Percentiles rank a stretch among this genome's conserved stretches.
Evolutionary conservation across 2,329 filamentous ascomycete genomes (phyloP).

Genomic region (Aspergillus tamarii): DNA sequence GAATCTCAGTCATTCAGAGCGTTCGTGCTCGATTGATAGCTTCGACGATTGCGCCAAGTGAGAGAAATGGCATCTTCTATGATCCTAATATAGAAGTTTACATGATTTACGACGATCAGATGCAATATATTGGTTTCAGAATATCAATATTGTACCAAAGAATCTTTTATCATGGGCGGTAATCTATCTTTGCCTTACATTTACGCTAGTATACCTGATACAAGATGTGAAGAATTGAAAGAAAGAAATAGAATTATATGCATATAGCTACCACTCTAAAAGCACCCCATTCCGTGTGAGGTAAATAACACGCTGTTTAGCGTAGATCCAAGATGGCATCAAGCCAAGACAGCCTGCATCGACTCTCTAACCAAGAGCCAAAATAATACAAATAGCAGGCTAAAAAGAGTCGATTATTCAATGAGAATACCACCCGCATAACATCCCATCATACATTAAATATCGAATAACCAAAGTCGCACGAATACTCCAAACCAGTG

Average conservation of each 20-base stretch:
- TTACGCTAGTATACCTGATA: not conserved
- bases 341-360: not conserved
- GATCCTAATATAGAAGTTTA: not conserved
- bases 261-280: not conserved
- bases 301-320: not conserved
- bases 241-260: not conserved
- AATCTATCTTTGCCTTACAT: not conserved
- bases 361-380: not conserved
- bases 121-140: not conserved
- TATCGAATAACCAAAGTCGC: not conserved
- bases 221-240: not conserved
- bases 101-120: not conserved
- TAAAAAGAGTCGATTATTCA: not conserved
- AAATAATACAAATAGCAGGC: not conserved
- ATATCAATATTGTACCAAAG: not conserved
- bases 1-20: not conserved
- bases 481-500: conserved; percentile 4
- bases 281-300: not conserved
- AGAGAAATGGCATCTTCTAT: not conserved
- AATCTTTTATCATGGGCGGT: too few relatives aligned
- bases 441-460: conserved; percentile 4
- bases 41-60: not conserved
- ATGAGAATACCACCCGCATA: not conserved
- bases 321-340: not conserved
- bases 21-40: not conserved